These are phyloP conservation scores for Collariella sp. DNA, from an alignment of 495 filamentous ascomycete species.

Conservation along the genomic window DNA sequence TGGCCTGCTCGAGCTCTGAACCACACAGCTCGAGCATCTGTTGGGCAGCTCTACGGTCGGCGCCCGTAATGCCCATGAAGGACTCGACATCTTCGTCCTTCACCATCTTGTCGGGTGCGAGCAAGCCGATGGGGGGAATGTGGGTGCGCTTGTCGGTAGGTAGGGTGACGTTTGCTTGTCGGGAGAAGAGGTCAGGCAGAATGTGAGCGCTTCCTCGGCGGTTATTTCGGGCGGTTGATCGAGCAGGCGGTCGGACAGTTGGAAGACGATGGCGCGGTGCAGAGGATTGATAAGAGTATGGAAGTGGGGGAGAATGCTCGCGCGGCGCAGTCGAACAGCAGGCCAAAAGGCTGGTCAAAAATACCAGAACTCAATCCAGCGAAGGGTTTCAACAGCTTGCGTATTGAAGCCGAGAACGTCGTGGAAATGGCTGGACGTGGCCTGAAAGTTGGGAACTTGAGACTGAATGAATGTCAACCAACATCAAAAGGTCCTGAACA, in stretches of 20 bases:
- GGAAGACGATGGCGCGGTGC: neutral
- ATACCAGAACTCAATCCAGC: too few species aligned
- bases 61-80: slow-evolving; percentile 63
- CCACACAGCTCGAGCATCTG: slow-evolving; percentile 79
- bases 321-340: neutral
- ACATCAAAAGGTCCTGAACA: neutral
- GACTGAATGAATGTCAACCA: neutral
- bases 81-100: slow-evolving; percentile 43
- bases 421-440: neutral
- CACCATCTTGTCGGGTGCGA: slow-evolving; percentile 50
- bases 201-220: neutral
- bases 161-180: neutral
- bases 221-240: neutral
- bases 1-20: slow-evolving; percentile 71
- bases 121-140: neutral
- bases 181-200: neutral
- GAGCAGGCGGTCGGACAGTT: neutral
- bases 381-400: neutral
- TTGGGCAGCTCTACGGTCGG: slow-evolving; percentile 51
- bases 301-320: neutral
- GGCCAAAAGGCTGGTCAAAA: neutral
- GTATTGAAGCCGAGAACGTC: neutral
- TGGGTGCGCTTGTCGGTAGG: neutral
- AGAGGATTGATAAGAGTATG: neutral
- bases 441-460: neutral